Percentiles rank a stretch among this genome's conserved stretches.
These are phyloP conservation scores for Naganishia antarctica DNA, from an alignment of 768 basidiomycete species.

Conservation along the genomic window DNA sequence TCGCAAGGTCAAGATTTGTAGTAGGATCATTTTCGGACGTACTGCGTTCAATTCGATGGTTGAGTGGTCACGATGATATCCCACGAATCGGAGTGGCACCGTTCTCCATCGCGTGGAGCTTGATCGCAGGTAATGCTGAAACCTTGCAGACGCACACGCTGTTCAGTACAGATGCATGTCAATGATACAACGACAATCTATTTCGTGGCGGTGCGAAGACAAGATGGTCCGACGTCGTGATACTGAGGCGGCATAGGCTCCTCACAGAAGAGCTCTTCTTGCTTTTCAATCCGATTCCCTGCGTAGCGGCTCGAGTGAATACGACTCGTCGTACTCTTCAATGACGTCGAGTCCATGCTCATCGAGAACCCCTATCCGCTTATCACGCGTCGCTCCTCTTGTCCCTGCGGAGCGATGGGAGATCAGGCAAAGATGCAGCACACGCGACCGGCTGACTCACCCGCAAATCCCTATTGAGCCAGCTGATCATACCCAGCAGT, in stretches of 20 bases:
- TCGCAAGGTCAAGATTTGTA: no score
- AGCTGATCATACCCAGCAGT: slow-evolving; percentile 2
- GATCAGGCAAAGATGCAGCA: neutral
- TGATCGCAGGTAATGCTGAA: no score
- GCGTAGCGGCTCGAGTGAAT: neutral
- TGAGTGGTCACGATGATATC: no score
- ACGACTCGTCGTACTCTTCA: slow-evolving; percentile 13
- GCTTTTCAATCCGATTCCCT: neutral
- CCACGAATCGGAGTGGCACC: no score
- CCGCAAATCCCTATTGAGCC: slow-evolving; percentile 23
- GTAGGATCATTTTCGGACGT: no score
- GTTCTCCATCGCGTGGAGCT: no score
- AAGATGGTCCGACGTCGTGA: neutral
- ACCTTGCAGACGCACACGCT: no score
- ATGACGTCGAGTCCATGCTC: slow-evolving; percentile 3
- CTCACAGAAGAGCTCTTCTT: neutral
- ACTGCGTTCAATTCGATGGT: no score
- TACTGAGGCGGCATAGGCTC: neutral
- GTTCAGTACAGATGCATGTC: neutral
- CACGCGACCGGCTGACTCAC: neutral
- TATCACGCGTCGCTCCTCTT: neutral
- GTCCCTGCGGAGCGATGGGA: neutral
- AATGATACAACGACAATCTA: neutral
- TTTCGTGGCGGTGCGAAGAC: slow-evolving; percentile 3
- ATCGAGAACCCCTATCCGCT: neutral